phyloP scores from a whole-genome alignment of 2,329 filamentous ascomycete species.

The Hyphodiscus sp. region DNA sequence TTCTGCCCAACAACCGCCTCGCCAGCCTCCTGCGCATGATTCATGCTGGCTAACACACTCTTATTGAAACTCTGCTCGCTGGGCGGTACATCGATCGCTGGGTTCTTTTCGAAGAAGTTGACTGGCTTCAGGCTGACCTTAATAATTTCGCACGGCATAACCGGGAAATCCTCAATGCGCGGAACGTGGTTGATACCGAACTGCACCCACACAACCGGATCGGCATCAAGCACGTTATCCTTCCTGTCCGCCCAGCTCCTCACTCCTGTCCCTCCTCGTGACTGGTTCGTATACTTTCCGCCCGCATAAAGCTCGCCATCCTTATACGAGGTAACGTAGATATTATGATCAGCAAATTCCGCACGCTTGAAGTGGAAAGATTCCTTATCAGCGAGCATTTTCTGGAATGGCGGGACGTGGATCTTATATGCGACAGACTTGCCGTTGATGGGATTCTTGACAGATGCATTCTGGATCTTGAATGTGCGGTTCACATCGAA shows the following conservation, averaged over 20 bases:
- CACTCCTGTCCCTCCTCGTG: slow-evolving; percentile 45
- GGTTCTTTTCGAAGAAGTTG: slow-evolving; percentile 47
- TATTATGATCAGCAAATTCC: slow-evolving; percentile 47
- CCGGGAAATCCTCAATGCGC: slow-evolving; percentile 59
- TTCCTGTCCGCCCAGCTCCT: slow-evolving; percentile 47
- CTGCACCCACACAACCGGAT: slow-evolving; percentile 53
- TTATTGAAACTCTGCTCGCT: slow-evolving; percentile 38
- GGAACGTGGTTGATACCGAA: slow-evolving; percentile 59
- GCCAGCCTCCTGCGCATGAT: slow-evolving; percentile 1
- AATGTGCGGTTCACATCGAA: slow-evolving; percentile 44
- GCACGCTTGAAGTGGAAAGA: slow-evolving; percentile 43
- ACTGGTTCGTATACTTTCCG: slow-evolving; percentile 51
- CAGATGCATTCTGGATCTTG: slow-evolving; percentile 49
- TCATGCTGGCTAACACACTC: slow-evolving; percentile 15
- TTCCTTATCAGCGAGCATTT: slow-evolving; percentile 44
- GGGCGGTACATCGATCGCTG: slow-evolving; percentile 43
- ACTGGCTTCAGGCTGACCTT: slow-evolving; percentile 43
- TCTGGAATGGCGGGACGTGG: slow-evolving; percentile 49
- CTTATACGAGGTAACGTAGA: slow-evolving; percentile 48
- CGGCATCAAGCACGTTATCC: slow-evolving; percentile 42
- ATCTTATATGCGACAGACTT: slow-evolving; percentile 51
- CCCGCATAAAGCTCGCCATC: slow-evolving; percentile 47
- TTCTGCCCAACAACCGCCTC: slow-evolving; percentile 1
- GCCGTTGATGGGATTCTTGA: slow-evolving; percentile 47
- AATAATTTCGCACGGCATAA: slow-evolving; percentile 58